Percentiles rank a stretch among this genome's conserved stretches.
Conservation (phyloP, 169 alveolate genomes). For the Babesia microti region DNA sequence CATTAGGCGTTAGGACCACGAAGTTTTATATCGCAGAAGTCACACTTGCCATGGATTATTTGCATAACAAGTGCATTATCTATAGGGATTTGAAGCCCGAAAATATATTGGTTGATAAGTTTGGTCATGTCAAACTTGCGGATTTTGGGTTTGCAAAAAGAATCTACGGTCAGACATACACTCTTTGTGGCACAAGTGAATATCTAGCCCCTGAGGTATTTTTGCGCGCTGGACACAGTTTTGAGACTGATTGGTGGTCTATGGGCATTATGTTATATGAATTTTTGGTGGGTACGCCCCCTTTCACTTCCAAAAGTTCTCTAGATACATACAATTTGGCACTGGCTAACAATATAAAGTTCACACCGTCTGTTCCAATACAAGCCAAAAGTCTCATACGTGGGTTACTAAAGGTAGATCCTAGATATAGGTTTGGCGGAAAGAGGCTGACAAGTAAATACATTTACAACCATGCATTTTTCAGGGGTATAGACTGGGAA, state of each 20-base stretch:
- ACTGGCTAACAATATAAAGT: conserved; percentile 40
- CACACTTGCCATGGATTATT: conserved; percentile 60
- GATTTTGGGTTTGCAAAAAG: conserved; percentile 72
- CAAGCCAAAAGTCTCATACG: conserved; percentile 61
- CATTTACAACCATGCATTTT: conserved; percentile 66
- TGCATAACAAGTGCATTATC: conserved; percentile 58
- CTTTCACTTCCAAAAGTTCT: conserved; percentile 59
- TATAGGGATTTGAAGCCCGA: conserved; percentile 75
- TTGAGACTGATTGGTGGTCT: conserved; percentile 75
- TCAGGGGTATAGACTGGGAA: conserved; percentile 65
- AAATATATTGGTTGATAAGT: conserved; percentile 59
- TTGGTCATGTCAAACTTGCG: conserved; percentile 63
- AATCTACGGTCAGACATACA: conserved; percentile 39
- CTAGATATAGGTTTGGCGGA: conserved; percentile 66
- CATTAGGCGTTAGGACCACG: conserved; percentile 33
- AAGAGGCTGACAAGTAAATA: conserved; percentile 53
- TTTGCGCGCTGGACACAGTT: conserved; percentile 65
- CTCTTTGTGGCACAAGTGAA: conserved; percentile 76
- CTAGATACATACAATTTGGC: conserved; percentile 52
- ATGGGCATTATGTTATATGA: conserved; percentile 69
- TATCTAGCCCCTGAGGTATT: conserved; percentile 76
- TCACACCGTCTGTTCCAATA: conserved; percentile 35
- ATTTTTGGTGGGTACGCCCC: conserved; percentile 74
- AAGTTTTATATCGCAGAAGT: conserved; percentile 60
- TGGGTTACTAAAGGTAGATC: conserved; percentile 65